Evolutionary conservation across 2,329 filamentous ascomycete genomes (phyloP), one percentile per base, ranked within the genome.

Genomic region (Zymoseptoria pseudotritici): DNA sequence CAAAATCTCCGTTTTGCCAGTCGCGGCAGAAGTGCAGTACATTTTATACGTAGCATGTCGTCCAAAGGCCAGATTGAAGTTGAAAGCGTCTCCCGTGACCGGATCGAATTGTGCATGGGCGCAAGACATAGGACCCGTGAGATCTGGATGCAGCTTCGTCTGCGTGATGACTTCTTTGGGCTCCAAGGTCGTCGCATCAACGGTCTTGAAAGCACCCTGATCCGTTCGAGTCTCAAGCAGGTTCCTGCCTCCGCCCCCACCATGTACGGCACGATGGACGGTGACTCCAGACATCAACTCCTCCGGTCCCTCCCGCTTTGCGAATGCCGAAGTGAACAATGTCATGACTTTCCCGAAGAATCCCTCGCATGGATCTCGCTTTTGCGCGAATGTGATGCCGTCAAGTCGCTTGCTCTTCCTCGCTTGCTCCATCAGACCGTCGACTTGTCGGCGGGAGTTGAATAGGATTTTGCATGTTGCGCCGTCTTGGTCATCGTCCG

Each of bases 31-130:
- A 2, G 85, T 82, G 1, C 80, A 76, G 72, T 92, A 94, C 11
- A 93, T 70, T n/a, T 87, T 84, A 69, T 93, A 94, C 0, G 79
- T 83, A 1, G 83, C 72, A 0, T 69, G 70, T 0, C 71, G 73
- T 0, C 85, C 86, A 20, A 89, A 71, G 0, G 85, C 79, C n/a
- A 92, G 81, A 69, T 94, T 95, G 75, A 83, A 93, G 74, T 94
- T 95, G 79, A 84, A 92, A 7, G 89, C 70, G 64, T 94, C 89
- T 6, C 90, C 89, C 0, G 86, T 91, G 0, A 75, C 73, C 0
- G 87, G 88, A 70, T 93, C 89, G 0, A 83, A 81, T 58, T 87
- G 85, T 0, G 86, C 84, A 70, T 95, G 90, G 0, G 90, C 83
- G 50, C 83, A 86, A 1, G 87, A 86, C 19, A 89, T 70, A 0